Evolutionary conservation across 176 grass and related monocot genomes (phyloP).

Genomic region (Phragmites australis): DNA sequence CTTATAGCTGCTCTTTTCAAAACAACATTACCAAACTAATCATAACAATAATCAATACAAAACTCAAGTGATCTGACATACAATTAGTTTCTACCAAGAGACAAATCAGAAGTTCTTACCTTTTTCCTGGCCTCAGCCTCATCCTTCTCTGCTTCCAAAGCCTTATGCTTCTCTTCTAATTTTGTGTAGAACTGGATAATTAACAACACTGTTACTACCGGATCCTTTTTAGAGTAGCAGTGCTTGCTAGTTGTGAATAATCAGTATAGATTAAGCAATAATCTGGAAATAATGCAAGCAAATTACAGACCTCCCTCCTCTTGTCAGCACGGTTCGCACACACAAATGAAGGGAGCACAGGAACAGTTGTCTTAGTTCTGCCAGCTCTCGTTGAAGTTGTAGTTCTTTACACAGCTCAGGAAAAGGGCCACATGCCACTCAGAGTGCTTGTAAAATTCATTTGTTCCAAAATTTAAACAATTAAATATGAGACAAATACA

Average conservation of each 20-base stretch:
- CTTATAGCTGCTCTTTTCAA: background rate
- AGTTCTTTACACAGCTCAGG: slow-evolving; percentile 60
- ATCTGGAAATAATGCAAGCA: slow-evolving; percentile 19
- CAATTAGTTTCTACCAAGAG: background rate
- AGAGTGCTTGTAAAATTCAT: background rate
- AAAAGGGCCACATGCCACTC: slow-evolving; percentile 35
- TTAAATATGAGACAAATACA: background rate
- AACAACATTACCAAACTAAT: background rate
- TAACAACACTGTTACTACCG: slow-evolving; percentile 20
- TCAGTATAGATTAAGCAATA: background rate
- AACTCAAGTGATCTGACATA: slow-evolving; percentile 21
- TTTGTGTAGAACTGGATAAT: slow-evolving; percentile 80
- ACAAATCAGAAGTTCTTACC: slow-evolving; percentile 35
- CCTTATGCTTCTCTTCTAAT: slow-evolving; percentile 81
- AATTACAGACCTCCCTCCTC: slow-evolving; percentile 60
- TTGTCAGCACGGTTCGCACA: slow-evolving; percentile 69
- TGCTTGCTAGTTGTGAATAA: background rate
- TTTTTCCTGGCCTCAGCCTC: slow-evolving; percentile 66
- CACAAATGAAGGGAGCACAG: slow-evolving; percentile 58
- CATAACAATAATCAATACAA: background rate
- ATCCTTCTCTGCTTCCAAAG: slow-evolving; percentile 70
- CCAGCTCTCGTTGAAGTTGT: slow-evolving; percentile 49
- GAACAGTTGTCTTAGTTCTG: slow-evolving; percentile 61
- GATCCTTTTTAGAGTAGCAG: background rate
- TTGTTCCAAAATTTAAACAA: slow-evolving; percentile 34